A percentile compares a stretch with the other conserved stretches of the same genome.
Conservation (phyloP, 2,329 filamentous ascomycete species). For the Paramyrothecium roridum region DNA sequence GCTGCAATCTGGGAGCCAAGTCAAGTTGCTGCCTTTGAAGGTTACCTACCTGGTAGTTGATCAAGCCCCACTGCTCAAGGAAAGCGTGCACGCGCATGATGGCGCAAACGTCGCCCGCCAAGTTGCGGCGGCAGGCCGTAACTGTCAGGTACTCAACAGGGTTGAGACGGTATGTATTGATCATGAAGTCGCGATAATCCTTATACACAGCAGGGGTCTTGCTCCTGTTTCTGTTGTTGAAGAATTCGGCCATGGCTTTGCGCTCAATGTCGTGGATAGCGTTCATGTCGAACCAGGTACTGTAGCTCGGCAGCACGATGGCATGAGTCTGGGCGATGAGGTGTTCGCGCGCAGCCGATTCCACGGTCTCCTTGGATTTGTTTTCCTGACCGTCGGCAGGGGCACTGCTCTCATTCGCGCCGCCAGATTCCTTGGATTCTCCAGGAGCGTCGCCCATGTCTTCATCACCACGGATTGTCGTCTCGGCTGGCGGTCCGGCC, state of each 20-base stretch:
- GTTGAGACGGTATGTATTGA: slow-evolving; percentile 97
- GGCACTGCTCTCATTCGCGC: slow-evolving; percentile 41
- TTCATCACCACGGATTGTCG: slow-evolving; percentile 65
- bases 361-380: slow-evolving; percentile 77
- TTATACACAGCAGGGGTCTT: slow-evolving; percentile 98
- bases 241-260: slow-evolving; percentile 95
- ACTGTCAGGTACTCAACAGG: slow-evolving; percentile 95
- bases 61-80: slow-evolving; percentile 96
- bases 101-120: slow-evolving; percentile 95
- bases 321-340: slow-evolving; percentile 91
- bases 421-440: slow-evolving; percentile 46
- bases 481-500: slow-evolving; percentile 54
- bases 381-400: slow-evolving; percentile 51
- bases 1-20: slow-evolving; percentile 1
- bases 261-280: slow-evolving; percentile 85
- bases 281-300: slow-evolving; percentile 99
- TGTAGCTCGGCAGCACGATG: slow-evolving; percentile 96
- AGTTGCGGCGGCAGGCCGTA: slow-evolving; percentile 88
- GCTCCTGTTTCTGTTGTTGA: slow-evolving; percentile 96
- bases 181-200: slow-evolving; percentile 99
- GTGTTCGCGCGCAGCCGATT: slow-evolving; percentile 85
- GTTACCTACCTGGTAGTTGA: slow-evolving; percentile 84
- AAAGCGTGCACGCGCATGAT: slow-evolving; percentile 99
- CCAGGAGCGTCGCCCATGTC: slow-evolving; percentile 71
- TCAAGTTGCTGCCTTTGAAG: not conserved